Base-by-base conservation (phyloP, 768 basidiomycete species). In the Lanmaoa pseudosensibilis region DNA sequence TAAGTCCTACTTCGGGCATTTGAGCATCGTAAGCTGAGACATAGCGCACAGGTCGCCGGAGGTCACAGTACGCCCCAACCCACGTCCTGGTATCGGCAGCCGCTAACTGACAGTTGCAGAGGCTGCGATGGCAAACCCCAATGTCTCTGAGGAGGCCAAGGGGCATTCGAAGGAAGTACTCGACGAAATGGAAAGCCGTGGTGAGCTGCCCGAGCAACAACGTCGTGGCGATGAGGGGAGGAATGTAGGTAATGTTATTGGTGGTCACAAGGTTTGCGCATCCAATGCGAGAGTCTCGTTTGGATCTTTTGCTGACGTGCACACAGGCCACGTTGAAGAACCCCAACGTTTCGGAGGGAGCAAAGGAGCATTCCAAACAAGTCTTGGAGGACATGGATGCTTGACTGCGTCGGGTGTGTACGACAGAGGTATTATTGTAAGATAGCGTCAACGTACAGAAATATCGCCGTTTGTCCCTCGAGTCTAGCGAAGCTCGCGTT, bases 121-220 rank as follows among this genome's bases (percentile, higher is more conserved):
- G 58, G 69, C 68, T 5, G 32, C 59, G 43, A 23, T 71, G 15
- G 62, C 57, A 36, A 71, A 72, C 55, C 67, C 69, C 32, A 55
- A 61, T 2, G 54, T 59, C 36, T 69, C 67, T 44, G 60, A 58
- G 10, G 64, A 63, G 45, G 57, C 60, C 7, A 65, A 69, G 56
- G 58, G 49, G 32, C 63, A 61, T 30, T 73, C 65, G 27, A 61
- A 61, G 48, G 54, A 67, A 30, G 57, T 60, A 23, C 65, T 69
- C 37, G 57, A 67, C n/a, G 63, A 65, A 16, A 59, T 68, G 70
- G 56, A 50, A 38, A 27, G 19, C 18, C 16, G 39, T 8, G 55
- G 53, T 7, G 59, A 62, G 55, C 34, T 60, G 51, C 66, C 54
- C 15, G 59, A 62, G 52, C 57, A 59, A 45, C 55, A 58, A 21